Conservation (phyloP, 1,284 basidiomycete species). For the Vanrija humicola region DNA sequence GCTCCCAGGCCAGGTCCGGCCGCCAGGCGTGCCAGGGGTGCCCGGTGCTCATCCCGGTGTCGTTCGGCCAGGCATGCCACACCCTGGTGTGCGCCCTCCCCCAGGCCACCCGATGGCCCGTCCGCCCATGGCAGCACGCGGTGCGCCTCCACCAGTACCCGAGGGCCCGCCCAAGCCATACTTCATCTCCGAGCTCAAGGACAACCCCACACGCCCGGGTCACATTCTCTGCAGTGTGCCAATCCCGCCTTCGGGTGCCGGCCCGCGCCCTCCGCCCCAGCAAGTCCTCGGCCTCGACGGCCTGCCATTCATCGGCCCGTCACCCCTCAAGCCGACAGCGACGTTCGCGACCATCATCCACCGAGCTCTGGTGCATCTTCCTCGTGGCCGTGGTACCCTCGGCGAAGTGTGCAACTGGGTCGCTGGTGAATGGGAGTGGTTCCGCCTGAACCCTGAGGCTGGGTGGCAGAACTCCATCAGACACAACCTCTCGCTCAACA, state of each 20-base stretch:
- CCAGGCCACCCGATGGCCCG: conserved; percentile 6
- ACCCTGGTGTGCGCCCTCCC: not conserved
- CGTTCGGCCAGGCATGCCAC: conserved; percentile 5
- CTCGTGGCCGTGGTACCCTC: conserved; percentile 73
- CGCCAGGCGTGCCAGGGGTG: not conserved
- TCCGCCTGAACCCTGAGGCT: conserved; percentile 68
- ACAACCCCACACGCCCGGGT: conserved; percentile 40
- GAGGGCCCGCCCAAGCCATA: conserved; percentile 34
- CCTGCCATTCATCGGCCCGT: conserved; percentile 46
- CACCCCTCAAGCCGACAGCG: conserved; percentile 45
- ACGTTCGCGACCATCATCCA: conserved; percentile 50
- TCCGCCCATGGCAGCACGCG: conserved; percentile 1
- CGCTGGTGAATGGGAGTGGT: conserved; percentile 81
- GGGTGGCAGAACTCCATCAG: conserved; percentile 94
- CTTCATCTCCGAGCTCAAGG: conserved; percentile 42
- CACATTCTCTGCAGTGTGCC: conserved; percentile 46
- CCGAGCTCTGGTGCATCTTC: conserved; percentile 41
- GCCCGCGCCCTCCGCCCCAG: conserved; percentile 41
- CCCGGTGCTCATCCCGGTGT: conserved; percentile 1
- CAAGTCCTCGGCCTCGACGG: conserved; percentile 47
- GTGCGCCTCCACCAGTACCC: conserved; percentile 8
- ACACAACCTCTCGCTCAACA: conserved; percentile 83
- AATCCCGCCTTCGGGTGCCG: conserved; percentile 45
- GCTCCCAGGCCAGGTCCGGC: not conserved
- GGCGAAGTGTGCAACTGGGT: conserved; percentile 93